These are phyloP conservation scores for Beauveria bassiana DNA, from an alignment of 2,329 filamentous ascomycete genomes.

Conservation along the genomic window DNA sequence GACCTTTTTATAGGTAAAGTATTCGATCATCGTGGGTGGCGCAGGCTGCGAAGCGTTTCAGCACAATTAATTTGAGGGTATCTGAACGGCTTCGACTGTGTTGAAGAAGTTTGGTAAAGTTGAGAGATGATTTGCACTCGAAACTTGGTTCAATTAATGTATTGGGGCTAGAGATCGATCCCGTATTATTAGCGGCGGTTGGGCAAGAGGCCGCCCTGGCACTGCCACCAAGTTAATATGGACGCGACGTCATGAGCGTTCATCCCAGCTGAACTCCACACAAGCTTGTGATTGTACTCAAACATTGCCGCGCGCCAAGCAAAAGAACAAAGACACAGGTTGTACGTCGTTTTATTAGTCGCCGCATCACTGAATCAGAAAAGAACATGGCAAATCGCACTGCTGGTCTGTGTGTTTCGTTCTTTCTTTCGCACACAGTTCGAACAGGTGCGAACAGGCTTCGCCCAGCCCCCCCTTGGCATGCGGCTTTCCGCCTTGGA, in stretches of 20 bases:
- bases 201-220: slow-evolving; percentile 10
- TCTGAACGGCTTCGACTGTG: background rate
- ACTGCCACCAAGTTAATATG: background rate
- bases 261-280: slow-evolving; percentile 1
- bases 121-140: background rate
- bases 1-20: slow-evolving; percentile 53
- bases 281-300: slow-evolving; percentile 9
- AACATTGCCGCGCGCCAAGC: background rate
- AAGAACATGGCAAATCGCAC: no score
- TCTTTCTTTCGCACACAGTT: no score
- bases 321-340: no score
- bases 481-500: background rate
- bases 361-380: no score
- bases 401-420: no score
- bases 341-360: no score
- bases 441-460: background rate
- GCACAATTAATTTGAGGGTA: background rate
- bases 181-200: slow-evolving; percentile 5
- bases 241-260: slow-evolving; percentile 11
- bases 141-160: background rate
- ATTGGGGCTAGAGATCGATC: background rate
- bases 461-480: background rate
- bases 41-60: background rate
- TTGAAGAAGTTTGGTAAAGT: background rate
- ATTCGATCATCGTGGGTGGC: slow-evolving; percentile 48